Evolutionary conservation across 768 basidiomycete species (phyloP).

Genomic region (Pleurotus djamor): DNA sequence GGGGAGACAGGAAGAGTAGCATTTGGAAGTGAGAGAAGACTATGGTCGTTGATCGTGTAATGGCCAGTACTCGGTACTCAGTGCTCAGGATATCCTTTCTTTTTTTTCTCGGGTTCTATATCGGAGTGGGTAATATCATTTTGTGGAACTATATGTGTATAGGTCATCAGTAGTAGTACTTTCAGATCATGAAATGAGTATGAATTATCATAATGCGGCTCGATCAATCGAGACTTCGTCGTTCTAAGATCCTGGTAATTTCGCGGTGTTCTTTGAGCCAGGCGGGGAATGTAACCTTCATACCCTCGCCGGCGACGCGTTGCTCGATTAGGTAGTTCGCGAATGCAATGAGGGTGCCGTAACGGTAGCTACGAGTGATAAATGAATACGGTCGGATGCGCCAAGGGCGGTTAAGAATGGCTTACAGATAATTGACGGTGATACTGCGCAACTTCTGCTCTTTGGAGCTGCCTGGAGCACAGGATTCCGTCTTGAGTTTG

Average conservation of each 20-base stretch:
- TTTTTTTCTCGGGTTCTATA: neutral
- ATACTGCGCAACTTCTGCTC: conserved; percentile 70
- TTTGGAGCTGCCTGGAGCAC: conserved; percentile 76
- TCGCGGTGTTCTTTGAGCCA: conserved; percentile 87
- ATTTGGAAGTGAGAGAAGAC: neutral
- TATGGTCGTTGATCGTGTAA: neutral
- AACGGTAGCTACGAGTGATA: conserved; percentile 61
- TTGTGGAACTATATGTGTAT: neutral
- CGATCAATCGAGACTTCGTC: conserved; percentile 63
- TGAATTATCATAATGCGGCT: too few species aligned
- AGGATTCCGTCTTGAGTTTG: conserved; percentile 86
- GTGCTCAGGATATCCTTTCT: too few species aligned
- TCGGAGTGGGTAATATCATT: neutral
- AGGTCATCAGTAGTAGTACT: too few species aligned
- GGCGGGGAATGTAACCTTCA: conserved; percentile 61
- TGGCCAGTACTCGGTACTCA: too few species aligned
- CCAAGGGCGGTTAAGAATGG: neutral
- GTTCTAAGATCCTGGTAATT: conserved; percentile 70
- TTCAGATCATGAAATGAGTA: too few species aligned
- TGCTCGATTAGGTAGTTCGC: conserved; percentile 92
- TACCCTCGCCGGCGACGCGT: conserved; percentile 26
- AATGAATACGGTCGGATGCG: neutral
- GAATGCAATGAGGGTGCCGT: conserved; percentile 90
- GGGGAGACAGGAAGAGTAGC: neutral
- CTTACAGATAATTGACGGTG: conserved; percentile 86